Base-by-base conservation (phyloP, 2,329 filamentous ascomycete species). In the Pestalotiopsis sp. region DNA sequence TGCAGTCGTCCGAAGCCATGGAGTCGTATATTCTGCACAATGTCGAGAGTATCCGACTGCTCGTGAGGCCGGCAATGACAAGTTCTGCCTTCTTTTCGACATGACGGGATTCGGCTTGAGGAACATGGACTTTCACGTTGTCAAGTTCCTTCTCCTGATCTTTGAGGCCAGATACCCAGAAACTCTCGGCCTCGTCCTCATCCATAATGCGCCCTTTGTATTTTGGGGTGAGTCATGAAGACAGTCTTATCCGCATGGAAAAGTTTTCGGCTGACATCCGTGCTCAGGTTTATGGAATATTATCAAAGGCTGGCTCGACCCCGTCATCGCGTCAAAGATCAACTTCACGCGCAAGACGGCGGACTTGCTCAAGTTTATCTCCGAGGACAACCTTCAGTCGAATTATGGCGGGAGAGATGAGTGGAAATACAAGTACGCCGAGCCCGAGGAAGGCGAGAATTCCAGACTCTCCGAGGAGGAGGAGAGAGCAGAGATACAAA, bases 91-190 rank as follows among this genome's bases (percentile, higher is more conserved):
- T 68, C 79, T 93, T 64, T 93, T 94, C 75, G 92, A 94, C 78
- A 90, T 93, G 86, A 91, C 86, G 9, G 84, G 87, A 70, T 93
- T 93, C 76, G 87, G 87, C 14, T 83, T 93, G 77, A 85, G 88
- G 12, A 93, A 94, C 80, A 93, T 94, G 86, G 92, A 94, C 78
- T 93, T 93, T 77, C 85, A 89, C 0, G 91, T 91, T 0, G 90
- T 93, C 64, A 93, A 92, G 73, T 93, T 93, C 81, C 92, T 94
- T 82, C 92, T 93, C 79, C 91, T 93, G 73, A 91, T 91, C 75
- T 92, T 94, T 74, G 92, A 94, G 80, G 91, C 91, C 63, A 92
- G 93, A 75, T 94, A 93, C 74, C 92, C 92, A 1, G 92, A 94
- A 77, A 92, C 89, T 0, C 83, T 94, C 1, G 91, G 91, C 49